phyloP scores from a whole-genome alignment of 1,284 basidiomycete species.

The Porodaedalea pini region DNA sequence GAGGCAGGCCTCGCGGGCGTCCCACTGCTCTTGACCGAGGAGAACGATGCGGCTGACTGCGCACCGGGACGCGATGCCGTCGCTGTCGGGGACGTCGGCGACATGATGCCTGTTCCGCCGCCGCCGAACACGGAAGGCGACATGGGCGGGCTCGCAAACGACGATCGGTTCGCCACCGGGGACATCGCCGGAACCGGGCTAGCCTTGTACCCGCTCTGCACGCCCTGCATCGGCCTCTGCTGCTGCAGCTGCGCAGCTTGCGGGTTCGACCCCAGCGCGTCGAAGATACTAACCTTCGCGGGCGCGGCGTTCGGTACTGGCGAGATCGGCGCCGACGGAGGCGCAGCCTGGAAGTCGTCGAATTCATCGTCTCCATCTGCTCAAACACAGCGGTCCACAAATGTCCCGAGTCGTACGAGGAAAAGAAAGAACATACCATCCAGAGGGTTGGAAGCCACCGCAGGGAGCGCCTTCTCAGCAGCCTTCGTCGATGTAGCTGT shows the following conservation, averaged over 20 bases:
- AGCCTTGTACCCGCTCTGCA: conserved; percentile 3
- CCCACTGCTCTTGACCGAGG: conserved; percentile 26
- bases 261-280: conserved; percentile 18
- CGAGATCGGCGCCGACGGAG: conserved; percentile 38
- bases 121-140: background rate
- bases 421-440: conserved; percentile 40
- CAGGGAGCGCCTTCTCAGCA: conserved; percentile 59
- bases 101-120: conserved; percentile 8
- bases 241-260: conserved; percentile 4
- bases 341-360: conserved; percentile 86
- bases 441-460: conserved; percentile 33
- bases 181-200: conserved; percentile 22
- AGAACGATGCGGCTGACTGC: conserved; percentile 26
- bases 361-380: conserved; percentile 72
- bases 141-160: conserved; percentile 16
- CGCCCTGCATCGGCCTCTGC: conserved; percentile 17
- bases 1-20: conserved; percentile 34
- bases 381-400: background rate
- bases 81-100: conserved; percentile 19
- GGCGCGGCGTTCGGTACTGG: conserved; percentile 51
- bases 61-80: conserved; percentile 22
- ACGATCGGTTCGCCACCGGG: conserved; percentile 22
- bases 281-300: conserved; percentile 27
- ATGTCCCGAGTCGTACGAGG: background rate
- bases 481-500: conserved; percentile 30